phyloP scores from a whole-genome alignment of 139 green algal species.

The Desmodesmus armatus region DNA sequence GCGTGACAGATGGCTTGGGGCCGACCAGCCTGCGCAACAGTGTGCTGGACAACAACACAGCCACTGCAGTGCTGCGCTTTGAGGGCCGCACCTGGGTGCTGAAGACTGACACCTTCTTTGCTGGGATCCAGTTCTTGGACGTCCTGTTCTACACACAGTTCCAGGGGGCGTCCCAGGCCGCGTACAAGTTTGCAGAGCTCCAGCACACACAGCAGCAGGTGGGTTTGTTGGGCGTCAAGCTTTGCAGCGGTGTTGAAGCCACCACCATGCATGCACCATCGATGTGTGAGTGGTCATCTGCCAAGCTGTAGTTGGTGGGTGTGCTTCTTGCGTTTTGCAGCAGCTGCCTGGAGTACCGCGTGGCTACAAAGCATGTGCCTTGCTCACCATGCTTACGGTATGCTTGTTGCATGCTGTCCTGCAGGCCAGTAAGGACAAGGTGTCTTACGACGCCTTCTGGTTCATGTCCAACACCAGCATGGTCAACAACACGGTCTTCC shows the following conservation, averaged over 20 bases:
- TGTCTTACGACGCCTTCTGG: background rate
- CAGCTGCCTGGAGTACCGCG: too few species aligned
- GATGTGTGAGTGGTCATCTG: too few species aligned
- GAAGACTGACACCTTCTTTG: background rate
- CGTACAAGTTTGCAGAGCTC: background rate
- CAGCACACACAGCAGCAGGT: background rate
- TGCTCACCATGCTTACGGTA: too few species aligned
- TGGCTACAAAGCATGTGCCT: too few species aligned
- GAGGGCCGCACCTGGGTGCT: conserved; percentile 15
- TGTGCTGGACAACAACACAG: background rate
- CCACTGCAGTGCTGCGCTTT: conserved; percentile 13
- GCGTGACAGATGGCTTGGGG: background rate
- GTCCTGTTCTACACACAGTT: background rate
- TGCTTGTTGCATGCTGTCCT: too few species aligned
- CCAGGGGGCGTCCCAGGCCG: background rate
- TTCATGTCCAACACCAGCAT: background rate
- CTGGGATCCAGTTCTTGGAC: background rate
- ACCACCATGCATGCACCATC: too few species aligned
- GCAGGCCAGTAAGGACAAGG: background rate
- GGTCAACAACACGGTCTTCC: background rate
- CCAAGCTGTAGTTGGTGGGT: too few species aligned
- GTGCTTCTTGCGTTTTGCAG: too few species aligned
- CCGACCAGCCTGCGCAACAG: conserved; percentile 6
- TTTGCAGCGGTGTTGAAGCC: background rate
- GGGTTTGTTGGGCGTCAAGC: background rate